Conservation (phyloP, 257 asterid species). For the Solanum sitiens region DNA sequence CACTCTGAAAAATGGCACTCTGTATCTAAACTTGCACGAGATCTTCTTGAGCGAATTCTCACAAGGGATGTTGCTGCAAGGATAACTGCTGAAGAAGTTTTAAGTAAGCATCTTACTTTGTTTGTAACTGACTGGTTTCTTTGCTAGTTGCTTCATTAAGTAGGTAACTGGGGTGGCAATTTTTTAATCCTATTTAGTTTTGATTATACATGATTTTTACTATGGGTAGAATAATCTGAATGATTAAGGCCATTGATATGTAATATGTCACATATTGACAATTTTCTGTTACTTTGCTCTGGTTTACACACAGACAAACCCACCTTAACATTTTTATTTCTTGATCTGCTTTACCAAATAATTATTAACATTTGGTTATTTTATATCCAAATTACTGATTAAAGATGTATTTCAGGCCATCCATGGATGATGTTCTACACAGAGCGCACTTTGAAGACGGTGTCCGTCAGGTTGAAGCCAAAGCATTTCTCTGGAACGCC, state of each 20-base stretch:
- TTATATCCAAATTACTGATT: neutral
- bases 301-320: neutral
- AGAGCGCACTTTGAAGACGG: constrained; percentile 18
- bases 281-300: neutral
- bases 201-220: neutral
- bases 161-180: neutral
- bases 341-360: neutral
- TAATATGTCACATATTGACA: neutral
- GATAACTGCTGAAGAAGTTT: constrained; percentile 36
- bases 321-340: neutral
- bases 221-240: neutral
- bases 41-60: constrained; percentile 34
- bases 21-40: constrained; percentile 38
- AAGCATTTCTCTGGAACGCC: constrained; percentile 13
- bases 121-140: neutral
- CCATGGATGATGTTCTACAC: constrained; percentile 42
- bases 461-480: constrained; percentile 19
- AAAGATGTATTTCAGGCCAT: constrained; percentile 22
- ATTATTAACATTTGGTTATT: neutral
- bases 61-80: constrained; percentile 31
- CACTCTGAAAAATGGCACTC: constrained; percentile 28
- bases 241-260: neutral
- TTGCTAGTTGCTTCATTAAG: neutral
- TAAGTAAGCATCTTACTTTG: constrained; percentile 18
- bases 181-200: neutral